These are phyloP conservation scores for Abrus pulchellus DNA, from an alignment of 306 rosid species.

Conservation along the genomic window DNA sequence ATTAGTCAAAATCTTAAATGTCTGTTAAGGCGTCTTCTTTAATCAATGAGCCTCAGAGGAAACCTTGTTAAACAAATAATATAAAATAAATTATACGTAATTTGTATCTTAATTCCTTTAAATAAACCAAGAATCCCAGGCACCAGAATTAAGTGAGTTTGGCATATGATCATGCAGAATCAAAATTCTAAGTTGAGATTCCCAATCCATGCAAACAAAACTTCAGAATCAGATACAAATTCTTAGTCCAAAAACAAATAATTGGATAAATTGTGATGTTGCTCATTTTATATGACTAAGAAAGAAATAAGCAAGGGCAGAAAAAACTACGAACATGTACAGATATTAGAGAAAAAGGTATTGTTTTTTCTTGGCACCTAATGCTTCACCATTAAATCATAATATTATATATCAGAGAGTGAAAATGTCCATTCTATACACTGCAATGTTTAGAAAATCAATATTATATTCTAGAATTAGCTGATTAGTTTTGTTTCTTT, in stretches of 20 bases:
- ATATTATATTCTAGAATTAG: slow-evolving; percentile 28
- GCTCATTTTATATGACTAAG: slow-evolving; percentile 9
- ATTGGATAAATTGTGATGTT: slow-evolving; percentile 17
- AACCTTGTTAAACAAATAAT: neutral
- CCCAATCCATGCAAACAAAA: slow-evolving; percentile 7
- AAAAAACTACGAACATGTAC: slow-evolving; percentile 25
- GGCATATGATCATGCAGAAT: neutral
- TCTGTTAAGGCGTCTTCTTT: neutral
- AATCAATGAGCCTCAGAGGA: neutral
- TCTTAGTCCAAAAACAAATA: slow-evolving; percentile 35
- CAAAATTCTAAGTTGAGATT: neutral
- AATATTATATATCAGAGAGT: slow-evolving; percentile 31
- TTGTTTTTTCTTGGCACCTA: slow-evolving; percentile 26
- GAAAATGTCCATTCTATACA: slow-evolving; percentile 46
- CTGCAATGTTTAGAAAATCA: slow-evolving; percentile 38
- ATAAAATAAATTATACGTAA: slow-evolving; percentile 2
- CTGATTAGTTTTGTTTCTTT: slow-evolving; percentile 35
- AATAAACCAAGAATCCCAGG: neutral
- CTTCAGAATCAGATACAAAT: neutral
- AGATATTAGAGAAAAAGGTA: neutral
- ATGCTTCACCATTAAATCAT: slow-evolving; percentile 27
- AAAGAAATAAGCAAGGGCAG: neutral
- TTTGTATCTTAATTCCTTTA: neutral
- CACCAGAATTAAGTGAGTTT: neutral
- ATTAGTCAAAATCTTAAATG: slow-evolving; percentile 2